Base-by-base conservation (phyloP, 2,329 filamentous ascomycete species). In the Sporothrix dimorphospora region DNA sequence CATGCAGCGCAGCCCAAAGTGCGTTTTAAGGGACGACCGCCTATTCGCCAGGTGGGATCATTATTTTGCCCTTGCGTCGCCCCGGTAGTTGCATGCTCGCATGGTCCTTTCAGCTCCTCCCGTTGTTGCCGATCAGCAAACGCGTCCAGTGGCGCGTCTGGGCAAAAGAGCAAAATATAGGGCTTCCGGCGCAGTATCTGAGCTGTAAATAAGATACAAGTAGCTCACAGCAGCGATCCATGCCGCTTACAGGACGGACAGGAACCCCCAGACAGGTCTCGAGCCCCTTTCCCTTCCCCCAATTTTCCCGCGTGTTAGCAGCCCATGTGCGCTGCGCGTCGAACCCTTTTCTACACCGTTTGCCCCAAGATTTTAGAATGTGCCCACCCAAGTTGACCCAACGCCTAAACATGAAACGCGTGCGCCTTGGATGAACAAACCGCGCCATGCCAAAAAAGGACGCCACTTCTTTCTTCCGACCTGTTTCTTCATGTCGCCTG, bases 341-440 rank as follows among this genome's bases (percentile, higher is more conserved):
- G n/a, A 4, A 30, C 40, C 19, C 19, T 70, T 51, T 40, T 49
- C 55, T 34, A 21, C 27, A 53, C 30, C 30, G 47, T 51, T 49
- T 45, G 47, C 19, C 7, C 47, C 16, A 49, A 9, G 3, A 34
- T 34, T 51, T 38, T 51, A 21, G 27, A 24, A 69, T 42, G 34
- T 67, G 65, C 38, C 51, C 34, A 65, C 40, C 38, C n/a, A n/a
- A n/a, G n/a, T 34, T 4, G 24, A 14, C 11, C 51, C 24, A 34
- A 40, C 40, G 19, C 27, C 57, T 49, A 19, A 55, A 71, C 47
- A 53, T 71, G 69, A 71, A 71, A 65, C 57, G 45, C 34, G 38
- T 21, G 51, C 5, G 21, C 21, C 34, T 24, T 11, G 66, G 7
- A 38, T 45, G 30, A 61, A n/a, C 30, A 21, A 12, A 38, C 19